Conservation (phyloP, 495 filamentous ascomycete genomes). For the Neurospora hispaniola region DNA sequence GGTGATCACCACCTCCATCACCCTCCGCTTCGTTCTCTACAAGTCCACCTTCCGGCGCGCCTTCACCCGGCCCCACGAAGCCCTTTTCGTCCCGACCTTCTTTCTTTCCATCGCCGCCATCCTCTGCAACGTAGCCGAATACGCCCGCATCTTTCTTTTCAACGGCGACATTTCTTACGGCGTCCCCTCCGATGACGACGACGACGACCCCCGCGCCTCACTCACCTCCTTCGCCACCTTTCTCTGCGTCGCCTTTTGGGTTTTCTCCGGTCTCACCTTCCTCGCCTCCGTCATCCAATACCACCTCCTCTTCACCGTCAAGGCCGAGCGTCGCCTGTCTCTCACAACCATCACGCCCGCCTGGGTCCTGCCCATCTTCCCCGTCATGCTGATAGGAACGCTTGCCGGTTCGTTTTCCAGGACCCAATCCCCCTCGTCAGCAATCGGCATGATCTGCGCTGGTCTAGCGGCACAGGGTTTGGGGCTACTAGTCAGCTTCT, state of each 20-base stretch:
- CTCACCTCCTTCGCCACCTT: slow-evolving; percentile 29
- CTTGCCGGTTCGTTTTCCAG: slow-evolving; percentile 31
- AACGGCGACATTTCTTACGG: slow-evolving; percentile 21
- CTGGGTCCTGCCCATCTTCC: slow-evolving; percentile 48
- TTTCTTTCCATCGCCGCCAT: slow-evolving; percentile 54
- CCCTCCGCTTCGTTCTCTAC: slow-evolving; percentile 46
- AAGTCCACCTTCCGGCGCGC: slow-evolving; percentile 41
- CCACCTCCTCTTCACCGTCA: slow-evolving; percentile 38
- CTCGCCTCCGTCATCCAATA: slow-evolving; percentile 39
- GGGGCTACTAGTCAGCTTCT: slow-evolving; percentile 36
- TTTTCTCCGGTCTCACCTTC: slow-evolving; percentile 36
- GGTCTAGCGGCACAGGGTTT: slow-evolving; percentile 44
- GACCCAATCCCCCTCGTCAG: slow-evolving; percentile 20
- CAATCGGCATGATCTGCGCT: slow-evolving; percentile 34
- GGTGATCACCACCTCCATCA: slow-evolving; percentile 40
- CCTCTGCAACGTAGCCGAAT: slow-evolving; percentile 46
- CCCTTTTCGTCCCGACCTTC: slow-evolving; percentile 59
- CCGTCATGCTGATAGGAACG: slow-evolving; percentile 43
- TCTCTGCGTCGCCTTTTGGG: slow-evolving; percentile 40
- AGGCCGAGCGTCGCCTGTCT: slow-evolving; percentile 23
- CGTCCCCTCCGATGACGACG: neutral
- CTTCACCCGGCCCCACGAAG: slow-evolving; percentile 50
- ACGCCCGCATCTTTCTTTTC: slow-evolving; percentile 38
- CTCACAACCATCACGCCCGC: slow-evolving; percentile 38
- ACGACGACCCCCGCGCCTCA: slow-evolving; percentile 11